phyloP scores from a whole-genome alignment of 495 filamentous ascomycete species.

The Aspergillus leporis region DNA sequence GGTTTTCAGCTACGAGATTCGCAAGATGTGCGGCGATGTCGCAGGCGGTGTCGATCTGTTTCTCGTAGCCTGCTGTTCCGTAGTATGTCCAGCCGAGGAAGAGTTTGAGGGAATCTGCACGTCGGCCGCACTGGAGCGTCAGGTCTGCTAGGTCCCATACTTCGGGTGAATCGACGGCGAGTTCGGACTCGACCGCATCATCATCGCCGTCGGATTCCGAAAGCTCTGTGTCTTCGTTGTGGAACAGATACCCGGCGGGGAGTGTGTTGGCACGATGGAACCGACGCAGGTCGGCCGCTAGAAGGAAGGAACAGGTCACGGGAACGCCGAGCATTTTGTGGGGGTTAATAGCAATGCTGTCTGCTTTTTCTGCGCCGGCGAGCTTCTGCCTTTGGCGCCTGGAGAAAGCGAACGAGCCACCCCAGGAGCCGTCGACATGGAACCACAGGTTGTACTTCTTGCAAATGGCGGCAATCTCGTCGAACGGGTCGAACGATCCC shows the following conservation, averaged over 20 bases:
- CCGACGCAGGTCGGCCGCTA: slow-evolving; percentile 69
- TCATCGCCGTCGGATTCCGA: background rate
- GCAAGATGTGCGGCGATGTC: slow-evolving; percentile 66
- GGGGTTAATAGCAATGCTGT: slow-evolving; percentile 84
- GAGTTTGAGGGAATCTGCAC: slow-evolving; percentile 83
- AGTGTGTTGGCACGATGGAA: slow-evolving; percentile 84
- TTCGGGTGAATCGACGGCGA: slow-evolving; percentile 49
- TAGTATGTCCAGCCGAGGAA: slow-evolving; percentile 89
- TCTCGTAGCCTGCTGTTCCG: slow-evolving; percentile 62
- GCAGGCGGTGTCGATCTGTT: slow-evolving; percentile 69
- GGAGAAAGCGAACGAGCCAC: slow-evolving; percentile 81
- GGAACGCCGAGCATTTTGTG: slow-evolving; percentile 97
- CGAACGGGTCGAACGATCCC: slow-evolving; percentile 85
- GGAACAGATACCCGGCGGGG: slow-evolving; percentile 87
- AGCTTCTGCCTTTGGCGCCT: slow-evolving; percentile 61
- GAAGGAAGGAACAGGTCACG: slow-evolving; percentile 85
- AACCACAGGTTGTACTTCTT: slow-evolving; percentile 74
- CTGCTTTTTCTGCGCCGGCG: slow-evolving; percentile 67
- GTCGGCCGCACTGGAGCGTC: slow-evolving; percentile 87
- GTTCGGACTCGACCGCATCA: slow-evolving; percentile 27
- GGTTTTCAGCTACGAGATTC: slow-evolving; percentile 47
- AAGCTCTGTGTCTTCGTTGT: slow-evolving; percentile 45
- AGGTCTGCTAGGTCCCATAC: slow-evolving; percentile 92
- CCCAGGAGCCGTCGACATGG: slow-evolving; percentile 91
- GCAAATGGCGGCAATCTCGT: slow-evolving; percentile 70